Conservation (phyloP, 1,284 basidiomycete genomes). For the Fomes fomentarius region DNA sequence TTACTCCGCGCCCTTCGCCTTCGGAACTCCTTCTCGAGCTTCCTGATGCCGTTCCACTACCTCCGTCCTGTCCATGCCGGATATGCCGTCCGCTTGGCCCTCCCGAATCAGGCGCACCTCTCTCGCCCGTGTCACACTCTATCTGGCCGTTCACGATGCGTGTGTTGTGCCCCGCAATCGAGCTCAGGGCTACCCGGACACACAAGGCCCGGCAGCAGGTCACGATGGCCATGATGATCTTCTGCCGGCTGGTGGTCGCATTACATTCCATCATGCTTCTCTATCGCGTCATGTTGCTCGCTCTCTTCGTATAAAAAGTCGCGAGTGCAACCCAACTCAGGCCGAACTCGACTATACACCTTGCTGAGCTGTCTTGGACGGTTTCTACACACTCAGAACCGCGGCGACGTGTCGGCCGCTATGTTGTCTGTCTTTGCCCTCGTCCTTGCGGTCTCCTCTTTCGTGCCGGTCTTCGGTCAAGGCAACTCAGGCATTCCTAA, state of each 20-base stretch:
- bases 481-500: constrained; percentile 17
- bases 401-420: constrained; percentile 4
- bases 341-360: not conserved
- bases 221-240: constrained; percentile 19
- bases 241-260: constrained; percentile 12
- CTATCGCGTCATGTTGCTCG: constrained; percentile 15
- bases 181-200: not conserved
- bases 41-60: not conserved
- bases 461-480: constrained; percentile 14
- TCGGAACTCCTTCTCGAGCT: not conserved
- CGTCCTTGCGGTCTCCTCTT: not conserved
- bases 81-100: not conserved
- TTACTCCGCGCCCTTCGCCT: not conserved
- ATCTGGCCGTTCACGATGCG: not conserved
- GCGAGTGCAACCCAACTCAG: too few relatives aligned
- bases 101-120: not conserved
- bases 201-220: constrained; percentile 1
- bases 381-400: not conserved
- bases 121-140: not conserved
- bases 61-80: not conserved
- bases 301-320: too few relatives aligned
- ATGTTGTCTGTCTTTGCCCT: constrained; percentile 14
- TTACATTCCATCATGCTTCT: constrained; percentile 18
- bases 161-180: not conserved
- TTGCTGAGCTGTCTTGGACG: not conserved